Conservation (phyloP, 495 filamentous ascomycete genomes). For the Tetracladium setigerum region DNA sequence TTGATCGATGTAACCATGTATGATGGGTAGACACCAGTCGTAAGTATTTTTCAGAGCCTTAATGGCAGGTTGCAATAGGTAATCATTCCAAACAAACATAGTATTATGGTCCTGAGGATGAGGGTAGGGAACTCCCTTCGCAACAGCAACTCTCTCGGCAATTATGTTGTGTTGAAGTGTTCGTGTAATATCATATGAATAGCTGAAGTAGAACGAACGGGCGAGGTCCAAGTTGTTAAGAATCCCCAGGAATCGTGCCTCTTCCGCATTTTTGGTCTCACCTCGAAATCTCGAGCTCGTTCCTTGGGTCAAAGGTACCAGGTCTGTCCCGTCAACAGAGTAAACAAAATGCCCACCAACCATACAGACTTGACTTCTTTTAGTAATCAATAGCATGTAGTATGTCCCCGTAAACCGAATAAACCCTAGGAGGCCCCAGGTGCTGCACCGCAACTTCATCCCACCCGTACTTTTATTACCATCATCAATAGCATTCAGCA, state of each 20-base stretch:
- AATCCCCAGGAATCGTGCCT: conserved; percentile 81
- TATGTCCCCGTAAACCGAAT: conserved; percentile 94
- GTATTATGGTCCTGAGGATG: conserved; percentile 66
- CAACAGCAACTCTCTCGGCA: conserved; percentile 62
- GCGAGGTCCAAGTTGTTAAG: conserved; percentile 85
- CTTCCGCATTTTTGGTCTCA: conserved; percentile 76
- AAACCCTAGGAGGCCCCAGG: conserved; percentile 91
- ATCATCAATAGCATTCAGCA: conserved; percentile 91
- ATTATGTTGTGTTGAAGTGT: conserved; percentile 91
- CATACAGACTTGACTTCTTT: conserved; percentile 91
- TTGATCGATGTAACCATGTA: conserved; percentile 95
- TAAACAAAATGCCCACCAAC: conserved; percentile 94
- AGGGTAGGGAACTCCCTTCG: conserved; percentile 50
- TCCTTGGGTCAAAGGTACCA: conserved; percentile 68
- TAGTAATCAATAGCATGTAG: conserved; percentile 96
- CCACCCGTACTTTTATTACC: conserved; percentile 91
- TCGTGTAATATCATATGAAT: conserved; percentile 92
- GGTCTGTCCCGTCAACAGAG: conserved; percentile 90
- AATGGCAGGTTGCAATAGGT: conserved; percentile 74
- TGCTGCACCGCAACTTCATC: conserved; percentile 79
- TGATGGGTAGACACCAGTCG: conserved; percentile 94
- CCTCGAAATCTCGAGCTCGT: conserved; percentile 55
- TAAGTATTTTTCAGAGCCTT: conserved; percentile 66
- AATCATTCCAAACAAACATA: conserved; percentile 98
- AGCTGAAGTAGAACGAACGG: conserved; percentile 94